Conservation (phyloP, 2,329 filamentous ascomycete genomes). For the Neurospora sp. region DNA sequence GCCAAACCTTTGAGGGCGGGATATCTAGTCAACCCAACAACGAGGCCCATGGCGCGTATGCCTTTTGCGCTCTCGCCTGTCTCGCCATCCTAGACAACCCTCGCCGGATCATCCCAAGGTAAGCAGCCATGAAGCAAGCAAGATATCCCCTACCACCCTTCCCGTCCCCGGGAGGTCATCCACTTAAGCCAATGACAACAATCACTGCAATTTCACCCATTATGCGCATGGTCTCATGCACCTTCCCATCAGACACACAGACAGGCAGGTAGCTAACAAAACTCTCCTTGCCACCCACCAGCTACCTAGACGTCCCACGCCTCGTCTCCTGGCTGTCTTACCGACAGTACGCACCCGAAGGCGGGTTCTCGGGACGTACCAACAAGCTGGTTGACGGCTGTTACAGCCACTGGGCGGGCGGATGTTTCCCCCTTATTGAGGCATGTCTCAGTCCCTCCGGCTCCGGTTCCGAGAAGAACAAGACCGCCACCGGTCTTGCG, state of each 20-base stretch:
- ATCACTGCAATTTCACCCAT: conserved; percentile 16
- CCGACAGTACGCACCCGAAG: conserved; percentile 82
- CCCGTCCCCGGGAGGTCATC: conserved; percentile 8
- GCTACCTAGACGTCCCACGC: conserved; percentile 64
- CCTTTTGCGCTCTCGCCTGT: conserved; percentile 86
- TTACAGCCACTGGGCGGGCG: conserved; percentile 96
- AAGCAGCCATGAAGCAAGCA: conserved; percentile 23
- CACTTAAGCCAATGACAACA: conserved; percentile 28
- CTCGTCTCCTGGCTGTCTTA: conserved; percentile 83
- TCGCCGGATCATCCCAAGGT: conserved; percentile 62
- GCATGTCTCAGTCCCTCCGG: conserved; percentile 48
- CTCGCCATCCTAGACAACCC: conserved; percentile 78
- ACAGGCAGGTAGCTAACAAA: conserved; percentile 2
- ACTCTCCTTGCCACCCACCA: conserved; percentile 22
- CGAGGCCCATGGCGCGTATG: conserved; percentile 94
- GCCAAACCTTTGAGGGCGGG: conserved; percentile 91
- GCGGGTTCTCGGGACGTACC: conserved; percentile 84
- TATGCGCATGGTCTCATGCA: conserved; percentile 23
- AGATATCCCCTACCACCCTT: background rate
- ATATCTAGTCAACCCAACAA: conserved; percentile 76
- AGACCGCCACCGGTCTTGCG: conserved; percentile 19
- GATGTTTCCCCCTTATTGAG: conserved; percentile 87
- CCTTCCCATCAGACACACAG: conserved; percentile 5
- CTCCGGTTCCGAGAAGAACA: conserved; percentile 13
- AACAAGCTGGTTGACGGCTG: conserved; percentile 98